Conservation (phyloP, 2,329 filamentous ascomycete species). For the Aspergillus sp. region DNA sequence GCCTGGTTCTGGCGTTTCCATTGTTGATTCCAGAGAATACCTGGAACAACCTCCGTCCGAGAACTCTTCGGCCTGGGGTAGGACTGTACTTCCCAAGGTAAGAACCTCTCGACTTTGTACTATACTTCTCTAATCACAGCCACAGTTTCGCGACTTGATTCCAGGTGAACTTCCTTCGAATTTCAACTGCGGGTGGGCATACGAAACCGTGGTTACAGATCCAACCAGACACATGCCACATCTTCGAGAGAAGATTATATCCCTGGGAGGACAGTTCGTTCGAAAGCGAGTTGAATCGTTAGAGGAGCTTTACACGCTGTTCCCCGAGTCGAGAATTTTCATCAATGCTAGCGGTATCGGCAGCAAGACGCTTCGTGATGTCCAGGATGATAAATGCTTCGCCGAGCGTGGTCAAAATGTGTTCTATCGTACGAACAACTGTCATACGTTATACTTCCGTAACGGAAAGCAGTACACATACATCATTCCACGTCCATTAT, state of each 20-base stretch:
- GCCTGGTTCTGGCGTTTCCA: constrained; percentile 34
- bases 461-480: constrained; percentile 41
- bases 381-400: constrained; percentile 36
- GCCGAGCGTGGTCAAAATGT: constrained; percentile 41
- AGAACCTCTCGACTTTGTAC: background rate
- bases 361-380: constrained; percentile 35
- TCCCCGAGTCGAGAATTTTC: constrained; percentile 36
- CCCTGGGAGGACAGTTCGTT: constrained; percentile 35
- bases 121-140: background rate
- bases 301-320: constrained; percentile 34
- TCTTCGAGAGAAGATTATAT: constrained; percentile 28
- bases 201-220: constrained; percentile 39
- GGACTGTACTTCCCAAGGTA: constrained; percentile 36
- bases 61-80: constrained; percentile 38
- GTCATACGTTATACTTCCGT: constrained; percentile 34
- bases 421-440: constrained; percentile 32
- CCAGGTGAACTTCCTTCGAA: constrained; percentile 33
- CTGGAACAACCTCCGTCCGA: constrained; percentile 32
- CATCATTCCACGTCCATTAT: constrained; percentile 37
- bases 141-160: constrained; percentile 34
- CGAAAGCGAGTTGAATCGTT: constrained; percentile 35
- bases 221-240: constrained; percentile 40
- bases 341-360: constrained; percentile 42
- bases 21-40: constrained; percentile 37
- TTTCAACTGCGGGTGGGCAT: constrained; percentile 36